phyloP scores from a whole-genome alignment of 371 early-diverging fungal genomes.

The Mucor velutinosus region DNA sequence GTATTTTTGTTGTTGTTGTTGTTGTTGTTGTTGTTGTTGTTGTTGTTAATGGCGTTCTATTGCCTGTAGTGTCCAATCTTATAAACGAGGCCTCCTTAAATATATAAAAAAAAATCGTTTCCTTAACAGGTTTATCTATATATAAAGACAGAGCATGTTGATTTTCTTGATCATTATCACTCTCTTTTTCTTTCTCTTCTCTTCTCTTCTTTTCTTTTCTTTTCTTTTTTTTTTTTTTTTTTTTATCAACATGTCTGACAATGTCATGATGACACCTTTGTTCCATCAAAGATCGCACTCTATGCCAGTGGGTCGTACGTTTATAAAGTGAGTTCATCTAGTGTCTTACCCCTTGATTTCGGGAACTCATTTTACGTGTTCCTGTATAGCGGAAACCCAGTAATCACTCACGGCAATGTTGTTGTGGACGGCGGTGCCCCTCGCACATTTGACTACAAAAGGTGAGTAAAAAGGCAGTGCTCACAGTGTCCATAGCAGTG shows the following conservation, averaged over 20 bases:
- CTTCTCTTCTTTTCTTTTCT: slow-evolving; percentile 8
- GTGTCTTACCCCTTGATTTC: not conserved
- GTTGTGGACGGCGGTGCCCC: not conserved
- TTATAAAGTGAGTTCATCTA: slow-evolving; percentile 17
- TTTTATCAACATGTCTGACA: slow-evolving; percentile 25
- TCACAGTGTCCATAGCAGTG: not conserved
- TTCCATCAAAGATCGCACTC: slow-evolving; percentile 30
- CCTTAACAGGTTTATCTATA: slow-evolving; percentile 23
- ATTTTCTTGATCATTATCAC: not conserved
- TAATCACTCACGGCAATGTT: not conserved
- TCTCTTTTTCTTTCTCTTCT: not conserved
- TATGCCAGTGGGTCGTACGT: slow-evolving; percentile 24
- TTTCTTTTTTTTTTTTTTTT: not conserved
- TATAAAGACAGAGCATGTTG: not conserved
- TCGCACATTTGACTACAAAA: slow-evolving; percentile 12
- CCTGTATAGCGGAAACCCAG: not conserved
- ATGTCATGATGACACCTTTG: slow-evolving; percentile 22
- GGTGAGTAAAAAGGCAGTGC: not conserved
- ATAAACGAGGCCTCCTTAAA: not conserved
- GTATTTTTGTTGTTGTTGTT: no score
- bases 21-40: not conserved
- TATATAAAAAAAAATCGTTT: slow-evolving; percentile 6
- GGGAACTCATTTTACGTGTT: not conserved
- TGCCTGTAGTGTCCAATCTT: not conserved
- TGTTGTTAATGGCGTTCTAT: slow-evolving; percentile 3